phyloP scores from a whole-genome alignment of 306 rosid species.

The Cucurbita ficifolia region DNA sequence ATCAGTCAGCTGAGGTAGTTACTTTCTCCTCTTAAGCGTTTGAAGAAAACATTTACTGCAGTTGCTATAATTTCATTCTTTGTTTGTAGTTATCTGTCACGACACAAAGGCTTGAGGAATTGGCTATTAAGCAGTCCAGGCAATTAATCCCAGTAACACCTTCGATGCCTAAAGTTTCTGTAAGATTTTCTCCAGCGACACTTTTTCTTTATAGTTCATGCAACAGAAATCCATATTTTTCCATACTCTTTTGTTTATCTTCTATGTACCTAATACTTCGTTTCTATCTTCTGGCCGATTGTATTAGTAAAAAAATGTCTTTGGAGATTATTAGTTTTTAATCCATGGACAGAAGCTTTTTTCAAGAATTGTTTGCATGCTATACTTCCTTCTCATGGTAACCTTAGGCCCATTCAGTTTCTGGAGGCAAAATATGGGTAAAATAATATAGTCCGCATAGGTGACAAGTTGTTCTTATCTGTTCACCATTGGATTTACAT shows the following conservation, averaged over 20 bases:
- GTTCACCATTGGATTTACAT: neutral
- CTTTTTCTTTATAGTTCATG: neutral
- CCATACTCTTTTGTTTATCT: neutral
- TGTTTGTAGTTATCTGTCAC: constrained; percentile 42
- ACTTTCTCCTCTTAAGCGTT: neutral
- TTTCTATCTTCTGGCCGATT: neutral
- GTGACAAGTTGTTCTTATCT: neutral
- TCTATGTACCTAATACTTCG: neutral
- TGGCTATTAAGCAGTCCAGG: constrained; percentile 90
- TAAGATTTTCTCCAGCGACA: constrained; percentile 10
- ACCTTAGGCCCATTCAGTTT: neutral
- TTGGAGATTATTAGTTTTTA: neutral
- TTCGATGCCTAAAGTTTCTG: constrained; percentile 70
- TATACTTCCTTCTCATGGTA: neutral
- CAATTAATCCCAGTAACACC: constrained; percentile 93
- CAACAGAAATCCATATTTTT: neutral
- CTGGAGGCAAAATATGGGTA: neutral
- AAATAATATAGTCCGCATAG: neutral
- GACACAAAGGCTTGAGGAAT: constrained; percentile 93
- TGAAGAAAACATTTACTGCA: neutral
- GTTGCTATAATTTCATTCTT: neutral
- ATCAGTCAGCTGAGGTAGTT: constrained; percentile 43
- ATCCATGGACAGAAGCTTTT: neutral
- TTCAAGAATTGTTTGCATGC: neutral
- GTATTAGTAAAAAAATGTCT: neutral